Base-by-base conservation (phyloP, 495 filamentous ascomycete species). In the Podospora appendiculata region DNA sequence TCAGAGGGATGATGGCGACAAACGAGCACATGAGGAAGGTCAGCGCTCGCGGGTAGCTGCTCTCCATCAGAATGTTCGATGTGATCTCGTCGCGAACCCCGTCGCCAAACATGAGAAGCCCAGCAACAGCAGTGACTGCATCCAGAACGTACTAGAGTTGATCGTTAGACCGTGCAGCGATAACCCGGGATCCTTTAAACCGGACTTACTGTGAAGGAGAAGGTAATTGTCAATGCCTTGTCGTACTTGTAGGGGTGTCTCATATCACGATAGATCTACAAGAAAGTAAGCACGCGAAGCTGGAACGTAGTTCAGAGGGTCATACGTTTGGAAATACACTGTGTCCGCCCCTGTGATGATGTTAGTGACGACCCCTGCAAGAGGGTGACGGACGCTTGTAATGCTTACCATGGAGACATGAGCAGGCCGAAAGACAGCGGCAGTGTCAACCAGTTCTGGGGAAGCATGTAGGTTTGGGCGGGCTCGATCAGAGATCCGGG, bases 401-500 rank as follows among this genome's bases (percentile, higher is more conserved):
- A n/a, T n/a, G 42, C 62, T 47, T 32, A 65, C 90, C 90, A 98
- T 1, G 92, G 90, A 19, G 90, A 88, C 90, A 96, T 96, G 32
- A 97, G 76, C 10, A 98, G 75, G n/a, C 93, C 93, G 60, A 97
- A 90, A 33, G 88, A 88, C 16, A 96, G 72, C n/a, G 93, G 93
- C 16, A 98, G 57, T 1, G 90, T 94, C 41, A 81, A 74, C 93
- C 93, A 98, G 60, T 90, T 87, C 13, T 78, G 69, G 2, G 93
- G 93, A 53, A 95, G 86, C 40, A 92, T 67, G 63, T 84, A 80
- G 1, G 89, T 94, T 38, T 66, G 70, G 35, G 90, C 88, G n/a
- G 93, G 93, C 49, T 93, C 77, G 34, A 82, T 75, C 8, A 98
- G 79, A 5, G 90, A 95, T 11, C 93, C 93, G 3, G 93, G 93